Percentiles rank a stretch among this genome's conserved stretches.
These are phyloP conservation scores for Rubia balearica DNA, from an alignment of 305 asterid species.

Conservation along the genomic window DNA sequence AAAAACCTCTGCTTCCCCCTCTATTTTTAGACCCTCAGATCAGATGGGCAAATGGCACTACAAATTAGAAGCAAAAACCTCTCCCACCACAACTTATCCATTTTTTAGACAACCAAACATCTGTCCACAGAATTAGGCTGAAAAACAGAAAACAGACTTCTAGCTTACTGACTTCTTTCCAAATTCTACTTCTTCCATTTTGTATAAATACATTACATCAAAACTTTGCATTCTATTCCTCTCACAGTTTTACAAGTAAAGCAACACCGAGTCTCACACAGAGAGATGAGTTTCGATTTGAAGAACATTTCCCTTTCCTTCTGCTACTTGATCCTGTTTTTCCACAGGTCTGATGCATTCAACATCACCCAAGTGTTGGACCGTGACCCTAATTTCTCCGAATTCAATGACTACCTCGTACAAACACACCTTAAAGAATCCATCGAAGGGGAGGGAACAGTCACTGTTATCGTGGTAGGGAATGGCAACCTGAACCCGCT, in stretches of 20 bases:
- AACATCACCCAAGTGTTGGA: slow-evolving; percentile 45
- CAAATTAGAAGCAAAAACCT: not conserved
- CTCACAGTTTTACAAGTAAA: not conserved
- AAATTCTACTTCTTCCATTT: not conserved
- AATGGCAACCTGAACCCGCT: slow-evolving; percentile 35
- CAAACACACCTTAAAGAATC: slow-evolving; percentile 35
- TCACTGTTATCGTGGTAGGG: slow-evolving; percentile 50
- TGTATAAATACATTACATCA: not conserved
- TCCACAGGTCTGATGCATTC: slow-evolving; percentile 28
- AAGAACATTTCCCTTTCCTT: slow-evolving; percentile 28
- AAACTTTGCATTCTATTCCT: slow-evolving; percentile 3
- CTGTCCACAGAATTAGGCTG: slow-evolving; percentile 36
- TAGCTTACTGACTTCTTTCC: slow-evolving; percentile 15
- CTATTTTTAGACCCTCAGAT: not conserved
- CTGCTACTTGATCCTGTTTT: slow-evolving; percentile 19
- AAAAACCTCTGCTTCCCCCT: not conserved
- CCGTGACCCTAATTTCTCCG: slow-evolving; percentile 36
- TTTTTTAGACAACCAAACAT: slow-evolving; percentile 26
- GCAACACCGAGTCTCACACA: slow-evolving; percentile 1
- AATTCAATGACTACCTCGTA: slow-evolving; percentile 49
- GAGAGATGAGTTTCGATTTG: slow-evolving; percentile 21
- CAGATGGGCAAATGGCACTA: not conserved
- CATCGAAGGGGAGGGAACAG: slow-evolving; percentile 40
- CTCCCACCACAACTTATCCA: slow-evolving; percentile 19
- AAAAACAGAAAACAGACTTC: slow-evolving; percentile 5